phyloP scores from a whole-genome alignment of 768 basidiomycete species.

The Rhizopogon roseolus region DNA sequence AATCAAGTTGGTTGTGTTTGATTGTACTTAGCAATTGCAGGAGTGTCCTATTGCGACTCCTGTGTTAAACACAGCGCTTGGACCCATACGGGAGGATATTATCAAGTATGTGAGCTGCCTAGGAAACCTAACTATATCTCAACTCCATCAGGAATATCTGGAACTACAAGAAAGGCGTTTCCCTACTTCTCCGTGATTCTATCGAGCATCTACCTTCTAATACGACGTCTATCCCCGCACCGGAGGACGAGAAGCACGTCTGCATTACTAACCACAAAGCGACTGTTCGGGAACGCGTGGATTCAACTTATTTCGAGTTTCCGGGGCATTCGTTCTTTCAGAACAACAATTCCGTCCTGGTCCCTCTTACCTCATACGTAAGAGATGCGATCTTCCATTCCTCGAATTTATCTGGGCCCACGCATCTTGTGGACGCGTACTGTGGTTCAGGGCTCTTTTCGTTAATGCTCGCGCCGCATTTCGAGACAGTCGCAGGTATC shows the following conservation, averaged over 20 bases:
- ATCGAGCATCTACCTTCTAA: conserved; percentile 28
- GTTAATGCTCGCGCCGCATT: conserved; percentile 73
- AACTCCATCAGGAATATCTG: conserved; percentile 59
- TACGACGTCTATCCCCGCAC: conserved; percentile 24
- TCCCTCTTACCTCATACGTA: conserved; percentile 82
- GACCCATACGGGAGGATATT: conserved; percentile 58
- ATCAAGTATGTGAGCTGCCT: conserved; percentile 45
- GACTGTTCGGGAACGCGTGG: conserved; percentile 81
- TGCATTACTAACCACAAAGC: conserved; percentile 83
- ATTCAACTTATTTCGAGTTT: conserved; percentile 78
- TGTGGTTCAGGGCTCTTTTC: conserved; percentile 89
- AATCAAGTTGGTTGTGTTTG: neutral
- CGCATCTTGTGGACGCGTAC: conserved; percentile 93
- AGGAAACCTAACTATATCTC: neutral
- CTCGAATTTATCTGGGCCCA: conserved; percentile 31
- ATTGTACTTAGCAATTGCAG: conserved; percentile 29
- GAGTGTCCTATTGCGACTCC: conserved; percentile 91
- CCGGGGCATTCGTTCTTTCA: conserved; percentile 92
- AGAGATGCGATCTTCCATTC: conserved; percentile 59
- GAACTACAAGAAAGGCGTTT: conserved; percentile 83
- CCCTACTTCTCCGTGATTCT: conserved; percentile 87
- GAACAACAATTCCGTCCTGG: conserved; percentile 92
- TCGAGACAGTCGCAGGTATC: conserved; percentile 78
- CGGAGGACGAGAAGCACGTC: conserved; percentile 52
- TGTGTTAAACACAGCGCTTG: conserved; percentile 66